Evolutionary conservation across 805 yeast genomes (phyloP), one percentile per base, ranked within the genome.

Genomic region (Wickerhamiella dianesei): DNA sequence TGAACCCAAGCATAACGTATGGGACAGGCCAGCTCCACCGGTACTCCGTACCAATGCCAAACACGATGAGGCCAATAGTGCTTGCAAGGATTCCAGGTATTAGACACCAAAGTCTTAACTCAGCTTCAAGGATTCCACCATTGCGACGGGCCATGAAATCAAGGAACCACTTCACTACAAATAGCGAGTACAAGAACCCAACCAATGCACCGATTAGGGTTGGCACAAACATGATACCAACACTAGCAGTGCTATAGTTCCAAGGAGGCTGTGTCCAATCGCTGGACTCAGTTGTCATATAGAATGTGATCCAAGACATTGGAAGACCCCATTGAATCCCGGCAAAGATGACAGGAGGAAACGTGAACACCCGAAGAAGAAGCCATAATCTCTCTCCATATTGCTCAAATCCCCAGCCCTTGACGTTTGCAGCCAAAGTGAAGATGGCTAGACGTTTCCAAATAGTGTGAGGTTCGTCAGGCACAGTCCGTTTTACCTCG

Each of bases 241-340:
- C 82, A 36, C 78, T 81, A 5, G 73, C 71, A 53, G 77, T 70
- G 16, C 76, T 67, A 56, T 78, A 79, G 60, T 72, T 72, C 70
- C 74, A 81, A n/a, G 89, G 88, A 0, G 69, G 69, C 48, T 71
- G 77, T 44, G 75, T 74, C 64, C 76, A 81, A 51, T 69, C 65
- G 48, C 79, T 79, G 50, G 80, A 85, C 58, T 80, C 82, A 13
- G 82, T 76, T 2, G 87, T 79, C 51, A 81, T 61, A 59, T 80
- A 81, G 55, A 81, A 81, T 0, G 86, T 75, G 53, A 81, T 67
- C 55, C 79, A 77, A 0, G 85, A 80, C 58, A 79, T 83, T 61
- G 80, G 87, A 50, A 76, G 66, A 43, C 88, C 88, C 88, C 88
- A 81, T 51, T 80, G 74, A 21, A 74, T 55, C 35, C 81, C 81